phyloP scores from a whole-genome alignment of 139 green algal species.

The Pleodorina starrii region DNA sequence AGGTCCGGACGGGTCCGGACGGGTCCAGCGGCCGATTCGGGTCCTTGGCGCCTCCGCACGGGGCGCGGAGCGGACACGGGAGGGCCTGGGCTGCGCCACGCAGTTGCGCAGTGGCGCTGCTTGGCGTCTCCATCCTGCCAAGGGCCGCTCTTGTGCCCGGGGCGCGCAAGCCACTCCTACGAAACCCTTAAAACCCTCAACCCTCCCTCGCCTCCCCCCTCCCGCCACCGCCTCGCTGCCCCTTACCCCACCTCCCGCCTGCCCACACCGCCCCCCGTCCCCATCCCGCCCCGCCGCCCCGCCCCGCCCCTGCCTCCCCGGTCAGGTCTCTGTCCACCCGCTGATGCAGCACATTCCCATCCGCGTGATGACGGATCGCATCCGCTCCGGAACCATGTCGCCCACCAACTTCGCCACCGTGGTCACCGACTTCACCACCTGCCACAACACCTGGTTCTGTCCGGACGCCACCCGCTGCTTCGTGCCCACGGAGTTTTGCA shows the following conservation, averaged over 20 bases:
- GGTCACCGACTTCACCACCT: slow-evolving; percentile 97
- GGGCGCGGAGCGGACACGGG: too few relatives aligned
- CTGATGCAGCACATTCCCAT: slow-evolving; percentile 96
- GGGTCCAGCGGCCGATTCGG: too few relatives aligned
- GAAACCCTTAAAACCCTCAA: too few relatives aligned
- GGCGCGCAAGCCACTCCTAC: too few relatives aligned
- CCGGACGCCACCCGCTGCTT: slow-evolving; percentile 84
- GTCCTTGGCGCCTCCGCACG: too few relatives aligned
- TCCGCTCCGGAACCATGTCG: slow-evolving; percentile 22
- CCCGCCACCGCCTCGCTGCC: background rate
- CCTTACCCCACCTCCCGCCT: background rate
- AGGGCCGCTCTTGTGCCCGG: too few relatives aligned
- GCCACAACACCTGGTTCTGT: slow-evolving; percentile 98
- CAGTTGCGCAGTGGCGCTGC: too few relatives aligned
- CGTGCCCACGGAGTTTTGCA: slow-evolving; percentile 79
- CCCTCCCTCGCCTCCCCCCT: too few relatives aligned
- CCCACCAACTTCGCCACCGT: slow-evolving; percentile 94
- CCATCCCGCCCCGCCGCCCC: background rate
- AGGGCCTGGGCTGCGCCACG: too few relatives aligned
- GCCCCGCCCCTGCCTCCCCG: background rate
- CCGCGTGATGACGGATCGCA: slow-evolving; percentile 71
- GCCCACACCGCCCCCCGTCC: background rate
- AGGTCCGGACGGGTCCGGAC: too few relatives aligned
- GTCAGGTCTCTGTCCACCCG: slow-evolving; percentile 95
- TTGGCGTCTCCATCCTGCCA: too few relatives aligned